Evolutionary conservation across 2,329 filamentous ascomycete species (phyloP).

Genomic region (Aspergillus spinulosporus): DNA sequence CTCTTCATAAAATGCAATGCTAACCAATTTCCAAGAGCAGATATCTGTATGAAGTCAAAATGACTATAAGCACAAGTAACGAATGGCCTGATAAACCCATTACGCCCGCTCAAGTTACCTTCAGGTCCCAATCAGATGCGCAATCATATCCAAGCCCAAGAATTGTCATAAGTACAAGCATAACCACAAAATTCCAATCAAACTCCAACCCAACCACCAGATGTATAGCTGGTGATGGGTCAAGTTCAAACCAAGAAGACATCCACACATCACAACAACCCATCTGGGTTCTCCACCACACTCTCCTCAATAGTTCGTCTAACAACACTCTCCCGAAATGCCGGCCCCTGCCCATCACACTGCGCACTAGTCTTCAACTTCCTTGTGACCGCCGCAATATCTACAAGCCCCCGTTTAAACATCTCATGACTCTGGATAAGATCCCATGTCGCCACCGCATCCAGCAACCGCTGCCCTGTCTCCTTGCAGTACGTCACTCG

Average conservation of each 20-base stretch:
- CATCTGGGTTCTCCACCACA: constrained; percentile 73
- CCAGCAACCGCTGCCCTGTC: constrained; percentile 67
- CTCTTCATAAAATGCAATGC: background rate
- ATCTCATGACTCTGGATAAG: constrained; percentile 78
- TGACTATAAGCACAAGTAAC: background rate
- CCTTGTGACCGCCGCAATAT: constrained; percentile 79
- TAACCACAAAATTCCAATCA: background rate
- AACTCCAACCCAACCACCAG: background rate
- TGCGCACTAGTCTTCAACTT: constrained; percentile 71
- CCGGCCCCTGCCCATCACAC: constrained; percentile 85
- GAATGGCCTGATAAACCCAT: background rate
- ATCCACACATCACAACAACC: constrained; percentile 59
- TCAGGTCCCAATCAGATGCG: background rate
- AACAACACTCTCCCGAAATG: constrained; percentile 78
- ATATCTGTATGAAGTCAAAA: background rate
- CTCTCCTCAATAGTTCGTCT: constrained; percentile 74
- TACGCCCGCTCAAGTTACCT: constrained; percentile 5
- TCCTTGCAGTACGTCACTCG: constrained; percentile 66
- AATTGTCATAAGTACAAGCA: background rate
- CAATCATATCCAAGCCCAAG: background rate
- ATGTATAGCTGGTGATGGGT: background rate
- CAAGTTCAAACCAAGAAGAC: background rate
- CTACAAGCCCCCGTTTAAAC: constrained; percentile 73
- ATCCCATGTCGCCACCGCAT: constrained; percentile 83
- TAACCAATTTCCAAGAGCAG: background rate